Base-by-base conservation (phyloP, 306 rosid species). In the Citrullus mucosospermus region DNA sequence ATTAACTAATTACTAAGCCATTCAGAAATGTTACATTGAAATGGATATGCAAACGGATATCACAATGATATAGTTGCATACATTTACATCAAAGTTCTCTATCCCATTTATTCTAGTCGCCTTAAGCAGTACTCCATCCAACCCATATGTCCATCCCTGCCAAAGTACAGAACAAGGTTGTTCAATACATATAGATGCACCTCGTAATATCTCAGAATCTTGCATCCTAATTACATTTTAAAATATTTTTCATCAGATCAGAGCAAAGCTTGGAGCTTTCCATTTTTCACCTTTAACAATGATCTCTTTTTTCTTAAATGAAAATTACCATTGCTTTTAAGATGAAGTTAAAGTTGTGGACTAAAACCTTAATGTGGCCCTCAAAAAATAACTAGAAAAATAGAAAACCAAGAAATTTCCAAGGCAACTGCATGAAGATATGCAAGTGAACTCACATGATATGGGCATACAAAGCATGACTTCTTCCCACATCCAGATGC, bases 61-160 rank as follows among this genome's bases (percentile, higher is more conserved):
- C 36, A 38, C 4, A 11, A 67, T 18, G 79, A 61, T 38, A 38
- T 22, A 77, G 82, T 61, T 59, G 54, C 96, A 41, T 90, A 92
- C 97, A 59, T 90, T 87, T 78, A 76, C 86, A 58, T 85, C 78
- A 84, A 94, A 92, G 80, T 92, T 88, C 75, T 73, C 85, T 80
- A 94, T 86, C 85, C 98, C 97, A 9, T 88, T 80, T 74, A 86
- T 88, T 85, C 96, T 89, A 65, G 88, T 89, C 44, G 93, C 95
- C 88, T 90, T 94, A 50, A 87, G 85, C 81, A 92, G 95, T n/a
- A 84, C 71, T 82, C 97, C 97, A 75, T 89, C 87, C 78, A 94
- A 86, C 53, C 95, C 97, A 77, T 92, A 92, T 6, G 98, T 94
- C 95, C 97, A 94, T 43, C 96, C 95, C 98, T 94, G 91, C 78